Base-by-base conservation (phyloP, 371 early-diverging fungal species). In the Mycotypha africana region DNA sequence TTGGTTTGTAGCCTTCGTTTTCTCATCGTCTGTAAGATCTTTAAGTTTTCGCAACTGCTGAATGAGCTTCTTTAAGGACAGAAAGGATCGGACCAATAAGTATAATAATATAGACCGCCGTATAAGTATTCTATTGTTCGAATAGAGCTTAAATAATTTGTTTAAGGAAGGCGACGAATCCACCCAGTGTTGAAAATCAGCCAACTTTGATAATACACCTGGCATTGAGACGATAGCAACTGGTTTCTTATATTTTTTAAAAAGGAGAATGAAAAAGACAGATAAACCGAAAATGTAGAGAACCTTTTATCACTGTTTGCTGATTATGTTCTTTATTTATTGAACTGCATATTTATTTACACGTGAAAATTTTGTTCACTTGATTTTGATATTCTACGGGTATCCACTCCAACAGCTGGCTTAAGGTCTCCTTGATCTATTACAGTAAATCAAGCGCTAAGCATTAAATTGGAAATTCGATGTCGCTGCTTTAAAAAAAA, bases 31-130 rank as follows among this genome's bases (percentile, higher is more conserved):
- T n/a, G n/a, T n/a, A n/a, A n/a, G n/a, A n/a, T n/a, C n/a, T 15
- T 22, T 44, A 33, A 26, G 39, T 48, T 34, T 51, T 53, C 43
- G 33, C 58, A 41, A 50, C 50, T 26, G 53, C 49, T n/a, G 31
- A 4, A 67, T 43, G 1, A 62, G 24, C 16, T 47, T 49, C 21
- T 55, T 54, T 15, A 74, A 43, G 15, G 63, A 56, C 6, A 67
- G 26, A 7, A 70, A 47, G 12, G 73, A 55, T 15, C 82, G 65
- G 39, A 65, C 53, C 4, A 81, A 21, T n/a, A 70, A 52, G 14
- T 60, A 15, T 19, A 70, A 47, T 19, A 65, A n/a, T 12, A 79
- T 65, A 16, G 67, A 59, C 15, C 77, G 57, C 28, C 62, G 63
- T 19, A 81, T 63, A 8, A 53, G 49, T 22, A 46, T 65, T 15